Evolutionary conservation across 2,329 filamentous ascomycete species (phyloP).

Genomic region (Fusarium subtropicale): DNA sequence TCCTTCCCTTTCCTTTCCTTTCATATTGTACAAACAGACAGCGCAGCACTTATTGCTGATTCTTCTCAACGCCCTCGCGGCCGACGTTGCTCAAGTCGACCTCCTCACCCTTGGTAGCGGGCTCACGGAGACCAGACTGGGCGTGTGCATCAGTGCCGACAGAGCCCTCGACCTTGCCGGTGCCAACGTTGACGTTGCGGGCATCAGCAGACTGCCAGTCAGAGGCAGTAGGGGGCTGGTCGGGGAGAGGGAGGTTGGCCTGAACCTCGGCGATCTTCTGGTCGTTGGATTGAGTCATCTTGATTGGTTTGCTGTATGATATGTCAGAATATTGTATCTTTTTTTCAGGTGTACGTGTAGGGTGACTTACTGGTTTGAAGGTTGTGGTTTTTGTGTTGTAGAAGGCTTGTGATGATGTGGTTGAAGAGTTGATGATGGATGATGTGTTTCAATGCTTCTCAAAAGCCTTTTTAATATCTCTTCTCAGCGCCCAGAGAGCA

Average conservation of each 20-base stretch:
- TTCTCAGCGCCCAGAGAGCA: background rate
- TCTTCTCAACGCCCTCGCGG: slow-evolving; percentile 61
- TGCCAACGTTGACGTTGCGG: slow-evolving; percentile 76
- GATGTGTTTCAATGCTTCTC: slow-evolving; percentile 6
- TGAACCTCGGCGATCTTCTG: slow-evolving; percentile 75
- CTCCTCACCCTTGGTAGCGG: slow-evolving; percentile 67
- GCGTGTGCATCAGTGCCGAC: slow-evolving; percentile 63
- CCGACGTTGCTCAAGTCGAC: slow-evolving; percentile 71
- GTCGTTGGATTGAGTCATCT: slow-evolving; percentile 65
- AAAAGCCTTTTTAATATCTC: slow-evolving; percentile 28
- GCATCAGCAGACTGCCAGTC: slow-evolving; percentile 82
- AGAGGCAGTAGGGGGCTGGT: slow-evolving; percentile 78
- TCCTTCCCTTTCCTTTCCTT: background rate
- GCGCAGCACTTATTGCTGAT: slow-evolving; percentile 18
- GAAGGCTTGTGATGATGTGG: slow-evolving; percentile 6
- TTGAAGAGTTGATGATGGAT: background rate
- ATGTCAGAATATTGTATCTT: background rate
- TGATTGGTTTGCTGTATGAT: slow-evolving; percentile 7
- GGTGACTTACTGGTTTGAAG: slow-evolving; percentile 8
- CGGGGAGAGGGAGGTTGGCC: slow-evolving; percentile 81
- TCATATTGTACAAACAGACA: slow-evolving; percentile 1
- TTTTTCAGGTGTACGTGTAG: background rate
- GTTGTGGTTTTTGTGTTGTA: slow-evolving; percentile 13
- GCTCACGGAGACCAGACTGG: slow-evolving; percentile 66
- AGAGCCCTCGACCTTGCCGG: slow-evolving; percentile 66